These are phyloP conservation scores for Solanum bulbocastanum DNA, from an alignment of 257 asterid species.

Conservation along the genomic window DNA sequence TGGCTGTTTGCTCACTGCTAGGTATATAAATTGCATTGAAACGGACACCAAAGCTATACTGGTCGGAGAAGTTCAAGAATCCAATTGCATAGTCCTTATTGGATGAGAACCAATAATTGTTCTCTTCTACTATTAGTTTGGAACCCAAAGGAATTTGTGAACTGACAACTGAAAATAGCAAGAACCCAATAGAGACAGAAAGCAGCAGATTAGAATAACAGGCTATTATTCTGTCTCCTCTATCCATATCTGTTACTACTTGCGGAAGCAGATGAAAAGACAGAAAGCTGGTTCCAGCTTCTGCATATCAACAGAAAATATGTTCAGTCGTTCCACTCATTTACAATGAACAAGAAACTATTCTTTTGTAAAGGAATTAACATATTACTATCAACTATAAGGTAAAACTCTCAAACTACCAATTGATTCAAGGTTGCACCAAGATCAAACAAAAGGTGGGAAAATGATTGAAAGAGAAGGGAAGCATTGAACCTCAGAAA, in stretches of 20 bases:
- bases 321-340: background rate
- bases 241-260: constrained; percentile 13
- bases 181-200: constrained; percentile 5
- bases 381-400: background rate
- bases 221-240: constrained; percentile 2
- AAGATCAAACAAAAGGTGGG: background rate
- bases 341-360: background rate
- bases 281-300: constrained; percentile 5
- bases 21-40: constrained; percentile 22
- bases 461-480: background rate
- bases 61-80: constrained; percentile 14
- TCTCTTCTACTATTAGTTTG: constrained; percentile 16
- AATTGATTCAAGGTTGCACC: background rate
- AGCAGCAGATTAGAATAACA: background rate
- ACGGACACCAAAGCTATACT: constrained; percentile 21
- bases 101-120: constrained; percentile 28
- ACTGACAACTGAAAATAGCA: constrained; percentile 6
- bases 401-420: background rate
- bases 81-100: constrained; percentile 29
- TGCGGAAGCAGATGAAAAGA: background rate
- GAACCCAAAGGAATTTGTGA: constrained; percentile 30
- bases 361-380: background rate
- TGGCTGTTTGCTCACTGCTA: constrained; percentile 6
- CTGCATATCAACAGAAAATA: constrained; percentile 4
- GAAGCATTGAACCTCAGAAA: background rate